Percentiles rank a stretch among this genome's conserved stretches.
phyloP scores from a whole-genome alignment of 352 stramenopile genomes.

The Phytopythium cucurbitacearum region DNA sequence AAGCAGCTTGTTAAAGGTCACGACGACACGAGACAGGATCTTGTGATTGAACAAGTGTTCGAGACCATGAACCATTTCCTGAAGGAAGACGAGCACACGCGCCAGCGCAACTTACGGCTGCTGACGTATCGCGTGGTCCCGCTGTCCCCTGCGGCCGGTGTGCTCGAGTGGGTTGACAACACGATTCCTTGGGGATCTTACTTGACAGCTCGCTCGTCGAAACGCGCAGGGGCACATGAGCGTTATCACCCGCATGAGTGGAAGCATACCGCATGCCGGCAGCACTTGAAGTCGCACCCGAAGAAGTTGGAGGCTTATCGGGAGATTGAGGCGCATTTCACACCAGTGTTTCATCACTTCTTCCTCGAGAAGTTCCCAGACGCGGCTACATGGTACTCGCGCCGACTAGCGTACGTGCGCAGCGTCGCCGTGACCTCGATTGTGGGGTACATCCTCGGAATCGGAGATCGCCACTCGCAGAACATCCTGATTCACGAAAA shows the following conservation, averaged over 20 bases:
- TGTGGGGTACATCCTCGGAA: conserved; percentile 93
- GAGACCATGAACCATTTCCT: conserved; percentile 89
- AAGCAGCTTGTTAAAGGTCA: conserved; percentile 97
- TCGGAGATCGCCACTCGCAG: conserved; percentile 97
- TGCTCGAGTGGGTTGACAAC: conserved; percentile 98
- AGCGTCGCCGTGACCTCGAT: conserved; percentile 97
- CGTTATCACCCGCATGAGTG: conserved; percentile 95
- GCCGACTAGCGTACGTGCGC: conserved; percentile 93
- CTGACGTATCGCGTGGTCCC: conserved; percentile 96
- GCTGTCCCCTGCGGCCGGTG: conserved; percentile 88
- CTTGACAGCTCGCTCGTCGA: conserved; percentile 60
- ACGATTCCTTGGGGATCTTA: conserved; percentile 94
- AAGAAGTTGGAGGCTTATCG: conserved; percentile 85
- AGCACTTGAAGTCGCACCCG: conserved; percentile 64
- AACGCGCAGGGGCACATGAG: conserved; percentile 80
- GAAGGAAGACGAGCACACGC: conserved; percentile 52
- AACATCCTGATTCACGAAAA: conserved; percentile 99
- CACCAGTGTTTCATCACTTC: conserved; percentile 96
- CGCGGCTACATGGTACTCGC: conserved; percentile 90
- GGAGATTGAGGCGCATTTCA: conserved; percentile 93
- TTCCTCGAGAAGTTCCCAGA: conserved; percentile 97
- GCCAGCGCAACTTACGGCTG: conserved; percentile 79
- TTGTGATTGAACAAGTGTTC: conserved; percentile 90
- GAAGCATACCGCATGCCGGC: conserved; percentile 80
- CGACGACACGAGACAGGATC: conserved; percentile 84